A percentile compares a stretch with the other conserved stretches of the same genome.
These are phyloP conservation scores for Syncephalis plumigaleata DNA, from an alignment of 371 early-diverging fungal species.

Conservation along the genomic window DNA sequence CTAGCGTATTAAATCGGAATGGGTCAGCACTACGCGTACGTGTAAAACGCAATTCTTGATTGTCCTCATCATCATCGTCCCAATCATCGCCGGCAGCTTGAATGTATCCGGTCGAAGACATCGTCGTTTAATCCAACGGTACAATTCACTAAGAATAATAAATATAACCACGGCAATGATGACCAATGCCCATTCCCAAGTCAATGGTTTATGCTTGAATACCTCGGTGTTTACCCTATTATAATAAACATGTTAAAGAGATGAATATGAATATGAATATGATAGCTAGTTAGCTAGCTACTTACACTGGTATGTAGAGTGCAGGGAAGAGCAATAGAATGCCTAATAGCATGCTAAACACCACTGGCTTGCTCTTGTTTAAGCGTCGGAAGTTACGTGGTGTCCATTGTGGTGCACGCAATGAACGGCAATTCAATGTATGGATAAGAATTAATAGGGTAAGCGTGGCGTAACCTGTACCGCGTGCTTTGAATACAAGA, in stretches of 20 bases:
- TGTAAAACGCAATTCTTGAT: too few relatives aligned
- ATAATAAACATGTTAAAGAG: slow-evolving; percentile 21
- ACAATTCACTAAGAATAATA: slow-evolving; percentile 32
- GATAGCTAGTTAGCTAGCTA: slow-evolving; percentile 31
- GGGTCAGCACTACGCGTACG: too few relatives aligned
- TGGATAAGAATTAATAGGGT: slow-evolving; percentile 47
- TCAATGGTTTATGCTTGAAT: slow-evolving; percentile 42
- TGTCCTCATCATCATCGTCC: too few relatives aligned
- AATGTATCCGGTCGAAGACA: neutral
- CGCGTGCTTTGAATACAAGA: slow-evolving; percentile 56
- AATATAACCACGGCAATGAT: slow-evolving; percentile 32
- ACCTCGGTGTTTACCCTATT: slow-evolving; percentile 37
- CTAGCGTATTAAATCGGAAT: too few relatives aligned
- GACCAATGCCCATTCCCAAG: slow-evolving; percentile 65
- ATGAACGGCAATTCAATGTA: slow-evolving; percentile 52
- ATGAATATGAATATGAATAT: slow-evolving; percentile 13
- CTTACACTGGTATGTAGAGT: slow-evolving; percentile 57
- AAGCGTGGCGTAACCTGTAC: slow-evolving; percentile 43
- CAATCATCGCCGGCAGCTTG: too few relatives aligned
- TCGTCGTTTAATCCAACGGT: slow-evolving; percentile 17
- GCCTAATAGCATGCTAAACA: slow-evolving; percentile 28
- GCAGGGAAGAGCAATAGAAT: slow-evolving; percentile 28
- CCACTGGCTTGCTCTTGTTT: slow-evolving; percentile 34
- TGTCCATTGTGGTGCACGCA: slow-evolving; percentile 39
- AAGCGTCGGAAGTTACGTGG: slow-evolving; percentile 16